Base-by-base conservation (phyloP, 805 yeast genomes). In the Sugiyamaella qingdaonensis region DNA sequence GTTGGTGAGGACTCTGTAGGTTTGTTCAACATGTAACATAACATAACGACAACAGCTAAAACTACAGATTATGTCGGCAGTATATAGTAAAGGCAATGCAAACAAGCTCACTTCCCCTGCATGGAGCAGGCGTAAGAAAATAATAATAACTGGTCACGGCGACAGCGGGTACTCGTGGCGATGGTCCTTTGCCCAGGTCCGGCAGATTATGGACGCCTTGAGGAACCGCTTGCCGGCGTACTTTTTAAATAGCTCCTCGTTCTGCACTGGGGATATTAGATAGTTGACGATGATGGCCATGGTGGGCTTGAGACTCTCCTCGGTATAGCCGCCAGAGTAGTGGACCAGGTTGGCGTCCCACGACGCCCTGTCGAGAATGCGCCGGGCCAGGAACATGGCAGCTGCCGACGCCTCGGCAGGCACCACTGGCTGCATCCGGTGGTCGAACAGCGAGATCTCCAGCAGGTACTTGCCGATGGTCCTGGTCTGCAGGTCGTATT, bases 221-320 rank as follows among this genome's bases (percentile, higher is more conserved):
- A 94, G 81, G 66, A 85, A 90, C 68, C 87, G 85, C 66, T 89
- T 82, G 32, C 94, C 81, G 46, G 96, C 92, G 67, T 94, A 94
- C 72, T 94, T 94, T 66, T 86, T 88, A 75, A 89, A 90, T 65
- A 92, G 89, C 68, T 89, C 96, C 65, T 88, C 96, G 71, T 91
- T 96, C 54, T 82, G 84, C 49, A 90, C 87, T 10, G 96, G 96
- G 45, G 85, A 78, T 42, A 83, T 80, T 19, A 74, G 62, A 68
- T 88, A 92, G 65, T 85, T 87, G 68, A 88, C 77, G 57, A 92
- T 80, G 74, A 85, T 77, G 58, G 81, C 83, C 53, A 87, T 79
- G 50, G 89, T 84, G 36, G 88, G 87, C 58, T 77, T 76, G 68
- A 94, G 69, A 61, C 86, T 90, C 41, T 75, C 78, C 58, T 84